phyloP scores from a whole-genome alignment of 164 flowering plant genomes.

The Chimonanthus praecox region DNA sequence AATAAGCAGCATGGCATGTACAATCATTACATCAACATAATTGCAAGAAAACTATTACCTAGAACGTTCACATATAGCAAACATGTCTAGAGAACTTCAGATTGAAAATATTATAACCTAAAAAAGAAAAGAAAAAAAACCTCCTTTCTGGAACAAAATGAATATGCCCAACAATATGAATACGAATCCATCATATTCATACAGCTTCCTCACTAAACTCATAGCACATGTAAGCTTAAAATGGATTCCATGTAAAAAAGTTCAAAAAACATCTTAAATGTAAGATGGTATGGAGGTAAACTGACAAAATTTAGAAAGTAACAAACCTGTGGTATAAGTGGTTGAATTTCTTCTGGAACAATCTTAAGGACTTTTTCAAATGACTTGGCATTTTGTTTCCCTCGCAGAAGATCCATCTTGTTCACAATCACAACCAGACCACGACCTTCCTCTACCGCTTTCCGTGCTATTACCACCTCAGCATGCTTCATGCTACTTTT shows the following conservation, averaged over 20 bases:
- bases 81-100: slow-evolving; percentile 1
- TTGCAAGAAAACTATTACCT: neutral
- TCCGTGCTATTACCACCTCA: slow-evolving; percentile 90
- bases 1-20: neutral
- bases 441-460: slow-evolving; percentile 95
- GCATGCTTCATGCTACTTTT: slow-evolving; percentile 87
- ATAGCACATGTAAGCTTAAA: neutral
- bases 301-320: slow-evolving; percentile 4
- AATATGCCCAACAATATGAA: neutral
- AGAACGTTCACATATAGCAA: neutral
- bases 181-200: neutral
- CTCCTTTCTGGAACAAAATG: neutral
- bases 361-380: slow-evolving; percentile 63
- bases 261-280: neutral
- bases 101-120: neutral
- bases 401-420: slow-evolving; percentile 89
- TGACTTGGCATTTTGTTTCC: slow-evolving; percentile 36
- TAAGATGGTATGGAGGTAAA: neutral
- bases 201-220: neutral
- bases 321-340: slow-evolving; percentile 84
- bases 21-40: neutral
- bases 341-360: slow-evolving; percentile 91
- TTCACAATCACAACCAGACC: slow-evolving; percentile 87
- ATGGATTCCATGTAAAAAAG: neutral
- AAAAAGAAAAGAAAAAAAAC: neutral